Evolutionary conservation across 345 rosid genomes (phyloP).

Genomic region (Erysimum cheiranthoides): DNA sequence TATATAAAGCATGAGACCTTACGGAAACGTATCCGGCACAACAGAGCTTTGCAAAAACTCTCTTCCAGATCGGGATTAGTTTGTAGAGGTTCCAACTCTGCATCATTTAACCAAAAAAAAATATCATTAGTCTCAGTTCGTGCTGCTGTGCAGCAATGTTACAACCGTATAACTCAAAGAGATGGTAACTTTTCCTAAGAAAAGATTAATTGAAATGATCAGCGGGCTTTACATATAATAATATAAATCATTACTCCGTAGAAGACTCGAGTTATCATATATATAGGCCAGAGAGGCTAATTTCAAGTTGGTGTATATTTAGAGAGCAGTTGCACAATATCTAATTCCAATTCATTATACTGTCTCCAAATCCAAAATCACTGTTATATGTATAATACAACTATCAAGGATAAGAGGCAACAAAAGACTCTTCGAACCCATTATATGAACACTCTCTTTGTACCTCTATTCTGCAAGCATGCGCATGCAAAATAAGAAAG

Average conservation of each 20-base stretch:
- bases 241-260: neutral
- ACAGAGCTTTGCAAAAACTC: conserved; percentile 84
- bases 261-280: conserved; percentile 15
- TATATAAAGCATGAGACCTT: conserved; percentile 86
- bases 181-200: neutral
- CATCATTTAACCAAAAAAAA: conserved; percentile 35
- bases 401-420: conserved; percentile 4
- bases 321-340: conserved; percentile 24
- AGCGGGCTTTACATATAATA: neutral
- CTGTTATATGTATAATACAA: conserved; percentile 17
- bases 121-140: neutral
- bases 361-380: conserved; percentile 20
- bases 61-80: conserved; percentile 73
- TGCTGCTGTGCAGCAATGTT: conserved; percentile 22
- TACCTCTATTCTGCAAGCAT: neutral
- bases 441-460: conserved; percentile 15
- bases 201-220: neutral
- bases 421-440: conserved; percentile 14
- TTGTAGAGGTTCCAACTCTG: conserved; percentile 92
- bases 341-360: neutral
- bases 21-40: conserved; percentile 98
- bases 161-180: conserved; percentile 15
- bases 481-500: conserved; percentile 21
- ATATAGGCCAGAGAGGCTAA: conserved; percentile 10
- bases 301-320: conserved; percentile 1